A percentile compares a stretch with the other conserved stretches of the same genome.
phyloP scores from a whole-genome alignment of 1,284 basidiomycete genomes.

The Anthracocystis walkeri region DNA sequence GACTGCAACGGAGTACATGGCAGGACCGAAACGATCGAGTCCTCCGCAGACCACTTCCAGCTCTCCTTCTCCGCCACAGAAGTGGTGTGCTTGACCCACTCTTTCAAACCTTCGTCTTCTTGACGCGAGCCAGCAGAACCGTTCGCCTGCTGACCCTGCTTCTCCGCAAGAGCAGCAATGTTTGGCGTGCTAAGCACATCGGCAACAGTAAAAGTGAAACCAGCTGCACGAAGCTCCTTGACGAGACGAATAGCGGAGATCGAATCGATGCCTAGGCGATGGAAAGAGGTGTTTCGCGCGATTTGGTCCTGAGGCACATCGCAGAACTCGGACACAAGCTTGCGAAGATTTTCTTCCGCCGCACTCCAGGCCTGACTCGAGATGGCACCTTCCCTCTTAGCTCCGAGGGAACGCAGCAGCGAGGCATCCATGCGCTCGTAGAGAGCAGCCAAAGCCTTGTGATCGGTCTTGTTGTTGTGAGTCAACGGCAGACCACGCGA shows the following conservation, averaged over 20 bases:
- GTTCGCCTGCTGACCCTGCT: constrained; percentile 3
- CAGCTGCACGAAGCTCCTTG: constrained; percentile 30
- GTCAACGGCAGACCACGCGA: constrained; percentile 57
- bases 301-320: constrained; percentile 34
- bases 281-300: constrained; percentile 52
- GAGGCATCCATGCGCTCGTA: constrained; percentile 38
- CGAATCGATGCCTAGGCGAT: constrained; percentile 66
- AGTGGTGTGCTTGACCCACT: constrained; percentile 14
- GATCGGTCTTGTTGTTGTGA: constrained; percentile 67
- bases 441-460: constrained; percentile 39
- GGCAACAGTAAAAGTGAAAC: constrained; percentile 40
- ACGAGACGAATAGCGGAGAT: constrained; percentile 62
- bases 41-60: constrained; percentile 24
- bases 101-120: neutral
- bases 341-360: constrained; percentile 37
- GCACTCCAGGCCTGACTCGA: constrained; percentile 31
- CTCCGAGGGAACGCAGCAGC: constrained; percentile 29
- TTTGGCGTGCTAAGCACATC: constrained; percentile 52
- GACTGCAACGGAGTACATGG: constrained; percentile 67
- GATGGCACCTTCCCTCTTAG: constrained; percentile 21
- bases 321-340: constrained; percentile 34
- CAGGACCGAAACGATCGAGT: constrained; percentile 40
- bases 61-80: constrained; percentile 16
- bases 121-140: neutral
- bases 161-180: constrained; percentile 48